A percentile compares a stretch with the other conserved stretches of the same genome.
Conservation (phyloP, 2,329 filamentous ascomycete genomes). For the Apiospora malaysiana region DNA sequence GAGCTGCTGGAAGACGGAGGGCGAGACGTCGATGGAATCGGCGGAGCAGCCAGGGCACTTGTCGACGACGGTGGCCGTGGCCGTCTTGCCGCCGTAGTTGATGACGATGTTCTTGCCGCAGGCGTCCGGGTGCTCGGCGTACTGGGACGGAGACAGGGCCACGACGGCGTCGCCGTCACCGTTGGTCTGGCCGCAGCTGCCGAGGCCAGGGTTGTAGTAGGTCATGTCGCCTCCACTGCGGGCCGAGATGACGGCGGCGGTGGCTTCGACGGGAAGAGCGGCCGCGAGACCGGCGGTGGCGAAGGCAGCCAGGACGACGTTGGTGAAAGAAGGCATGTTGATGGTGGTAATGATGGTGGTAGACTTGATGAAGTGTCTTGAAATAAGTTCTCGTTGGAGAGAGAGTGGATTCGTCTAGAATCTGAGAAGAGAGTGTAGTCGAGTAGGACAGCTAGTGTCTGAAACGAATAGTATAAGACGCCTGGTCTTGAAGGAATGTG, state of each 20-base stretch:
- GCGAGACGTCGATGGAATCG: constrained; percentile 19
- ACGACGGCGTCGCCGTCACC: constrained; percentile 34
- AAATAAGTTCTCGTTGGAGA: background rate
- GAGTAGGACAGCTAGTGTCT: constrained; percentile 14
- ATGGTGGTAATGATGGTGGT: background rate
- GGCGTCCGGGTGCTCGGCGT: constrained; percentile 26
- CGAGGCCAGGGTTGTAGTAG: constrained; percentile 36
- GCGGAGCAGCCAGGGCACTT: constrained; percentile 16
- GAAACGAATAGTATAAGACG: constrained; percentile 1
- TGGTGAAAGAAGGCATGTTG: constrained; percentile 12
- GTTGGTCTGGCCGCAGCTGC: constrained; percentile 35
- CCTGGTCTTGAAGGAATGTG: constrained; percentile 13
- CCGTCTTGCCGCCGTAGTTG: constrained; percentile 21
- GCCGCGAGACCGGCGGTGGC: constrained; percentile 1
- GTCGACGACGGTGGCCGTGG: constrained; percentile 17
- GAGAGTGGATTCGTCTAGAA: background rate
- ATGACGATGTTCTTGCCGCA: constrained; percentile 41
- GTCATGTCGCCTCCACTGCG: constrained; percentile 20
- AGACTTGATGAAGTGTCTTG: background rate
- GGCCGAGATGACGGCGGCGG: background rate
- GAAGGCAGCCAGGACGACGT: background rate
- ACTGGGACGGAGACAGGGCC: constrained; percentile 35
- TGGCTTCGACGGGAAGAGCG: background rate
- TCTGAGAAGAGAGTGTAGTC: background rate
- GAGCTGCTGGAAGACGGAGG: constrained; percentile 1